Evolutionary conservation across 495 filamentous ascomycete genomes (phyloP).

Genomic region (Parathielavia hyrcaniae): DNA sequence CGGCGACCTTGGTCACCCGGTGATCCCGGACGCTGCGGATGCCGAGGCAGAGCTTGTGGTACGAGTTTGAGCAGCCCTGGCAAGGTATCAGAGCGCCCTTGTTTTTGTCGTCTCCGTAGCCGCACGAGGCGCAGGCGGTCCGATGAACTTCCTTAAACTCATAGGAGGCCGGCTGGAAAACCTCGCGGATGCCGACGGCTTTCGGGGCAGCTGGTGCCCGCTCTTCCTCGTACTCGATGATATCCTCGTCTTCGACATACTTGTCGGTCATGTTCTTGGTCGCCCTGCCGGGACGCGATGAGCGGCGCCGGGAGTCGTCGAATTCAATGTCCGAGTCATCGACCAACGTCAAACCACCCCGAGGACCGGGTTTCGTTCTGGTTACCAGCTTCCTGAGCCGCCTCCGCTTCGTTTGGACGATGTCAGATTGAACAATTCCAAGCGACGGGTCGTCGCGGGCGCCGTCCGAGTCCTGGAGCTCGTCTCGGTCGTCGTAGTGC

Average conservation of each 20-base stretch:
- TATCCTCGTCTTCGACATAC: slow-evolving; percentile 50
- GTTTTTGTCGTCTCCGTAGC: slow-evolving; percentile 44
- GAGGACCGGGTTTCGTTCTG: neutral
- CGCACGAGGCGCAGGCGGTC: slow-evolving; percentile 68
- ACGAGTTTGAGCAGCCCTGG: slow-evolving; percentile 80
- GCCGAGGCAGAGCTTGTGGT: slow-evolving; percentile 78
- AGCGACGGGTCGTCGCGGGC: slow-evolving; percentile 31
- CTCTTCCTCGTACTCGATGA: slow-evolving; percentile 53
- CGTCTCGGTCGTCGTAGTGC: slow-evolving; percentile 39
- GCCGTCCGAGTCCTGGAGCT: slow-evolving; percentile 36
- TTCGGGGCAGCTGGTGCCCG: slow-evolving; percentile 43
- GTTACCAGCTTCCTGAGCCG: slow-evolving; percentile 1
- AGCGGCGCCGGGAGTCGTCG: slow-evolving; percentile 47
- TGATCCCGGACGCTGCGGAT: slow-evolving; percentile 68
- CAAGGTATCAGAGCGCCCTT: slow-evolving; percentile 71
- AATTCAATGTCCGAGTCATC: slow-evolving; percentile 42
- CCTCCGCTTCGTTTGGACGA: slow-evolving; percentile 21
- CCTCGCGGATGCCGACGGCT: slow-evolving; percentile 59
- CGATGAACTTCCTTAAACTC: slow-evolving; percentile 62
- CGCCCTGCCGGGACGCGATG: slow-evolving; percentile 42
- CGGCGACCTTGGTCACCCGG: slow-evolving; percentile 82
- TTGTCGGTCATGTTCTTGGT: slow-evolving; percentile 57
- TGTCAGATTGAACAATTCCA: slow-evolving; percentile 38
- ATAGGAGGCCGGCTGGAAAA: slow-evolving; percentile 53
- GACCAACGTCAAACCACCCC: neutral